Evolutionary conservation across 2,329 filamentous ascomycete species (phyloP).

Genomic region (Colletotrichum sp.): DNA sequence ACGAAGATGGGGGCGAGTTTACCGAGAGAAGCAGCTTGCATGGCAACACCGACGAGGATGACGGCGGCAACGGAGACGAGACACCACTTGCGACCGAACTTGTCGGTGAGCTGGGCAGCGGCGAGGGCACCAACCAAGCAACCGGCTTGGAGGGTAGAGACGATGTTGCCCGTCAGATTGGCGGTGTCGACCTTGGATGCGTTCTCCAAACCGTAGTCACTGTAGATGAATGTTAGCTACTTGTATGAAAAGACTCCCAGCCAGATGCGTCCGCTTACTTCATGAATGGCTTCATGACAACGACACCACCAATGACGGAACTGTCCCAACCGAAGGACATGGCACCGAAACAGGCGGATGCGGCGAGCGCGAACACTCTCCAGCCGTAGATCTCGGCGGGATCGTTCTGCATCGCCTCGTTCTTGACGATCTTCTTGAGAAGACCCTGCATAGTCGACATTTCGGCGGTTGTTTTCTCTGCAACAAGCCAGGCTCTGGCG

Average conservation of each 20-base stretch:
- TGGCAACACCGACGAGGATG: slow-evolving; percentile 62
- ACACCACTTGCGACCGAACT: slow-evolving; percentile 45
- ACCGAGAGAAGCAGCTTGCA: slow-evolving; percentile 64
- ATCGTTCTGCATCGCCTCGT: slow-evolving; percentile 68
- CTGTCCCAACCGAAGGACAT: slow-evolving; percentile 67
- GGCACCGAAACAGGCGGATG: slow-evolving; percentile 55
- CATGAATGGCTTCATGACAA: slow-evolving; percentile 63
- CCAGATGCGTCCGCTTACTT: slow-evolving; percentile 34
- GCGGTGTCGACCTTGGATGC: slow-evolving; percentile 19
- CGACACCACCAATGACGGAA: slow-evolving; percentile 71
- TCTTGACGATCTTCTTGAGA: slow-evolving; percentile 50
- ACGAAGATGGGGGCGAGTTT: slow-evolving; percentile 65
- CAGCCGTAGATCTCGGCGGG: slow-evolving; percentile 73
- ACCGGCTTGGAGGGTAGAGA: slow-evolving; percentile 30
- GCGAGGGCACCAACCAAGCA: slow-evolving; percentile 32
- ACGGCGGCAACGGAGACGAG: slow-evolving; percentile 60
- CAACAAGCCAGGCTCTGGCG: slow-evolving; percentile 18
- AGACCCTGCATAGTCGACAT: slow-evolving; percentile 23
- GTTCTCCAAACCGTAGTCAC: slow-evolving; percentile 24
- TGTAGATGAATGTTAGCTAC: slow-evolving; percentile 53
- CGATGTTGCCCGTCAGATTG: slow-evolving; percentile 27
- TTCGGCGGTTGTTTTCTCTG: neutral
- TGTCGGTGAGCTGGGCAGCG: slow-evolving; percentile 43
- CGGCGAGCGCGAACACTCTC: slow-evolving; percentile 68
- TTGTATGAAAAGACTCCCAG: neutral